Conservation (phyloP, 139 green algal genomes). For the Ostreobium quekettii region DNA sequence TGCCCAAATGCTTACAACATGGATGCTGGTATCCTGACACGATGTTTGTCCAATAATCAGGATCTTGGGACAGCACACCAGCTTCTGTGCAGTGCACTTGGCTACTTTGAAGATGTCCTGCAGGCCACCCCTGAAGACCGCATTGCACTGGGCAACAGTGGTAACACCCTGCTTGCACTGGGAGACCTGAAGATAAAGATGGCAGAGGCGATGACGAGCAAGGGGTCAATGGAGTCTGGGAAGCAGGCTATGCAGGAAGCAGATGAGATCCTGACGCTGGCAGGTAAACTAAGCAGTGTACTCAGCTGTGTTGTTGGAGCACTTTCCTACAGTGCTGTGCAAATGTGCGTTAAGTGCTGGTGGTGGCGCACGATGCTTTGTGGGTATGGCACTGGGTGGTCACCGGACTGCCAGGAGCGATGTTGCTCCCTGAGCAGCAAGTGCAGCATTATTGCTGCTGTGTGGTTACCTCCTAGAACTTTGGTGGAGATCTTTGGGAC, state of each 20-base stretch:
- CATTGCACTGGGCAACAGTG: conserved; percentile 10
- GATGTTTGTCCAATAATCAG: no score
- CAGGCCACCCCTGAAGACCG: neutral
- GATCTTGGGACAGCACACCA: conserved; percentile 7
- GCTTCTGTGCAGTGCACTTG: neutral
- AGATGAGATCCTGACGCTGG: conserved; percentile 2
- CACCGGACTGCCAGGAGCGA: neutral
- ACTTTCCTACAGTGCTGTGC: no score
- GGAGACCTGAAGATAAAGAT: conserved; percentile 16
- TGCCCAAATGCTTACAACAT: no score
- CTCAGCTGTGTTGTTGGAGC: no score
- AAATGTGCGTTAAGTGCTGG: no score
- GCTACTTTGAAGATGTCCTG: conserved; percentile 6
- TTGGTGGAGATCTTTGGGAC: neutral
- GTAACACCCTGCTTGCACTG: conserved; percentile 16
- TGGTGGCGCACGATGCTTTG: no score
- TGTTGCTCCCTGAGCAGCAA: neutral
- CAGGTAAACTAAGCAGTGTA: no score
- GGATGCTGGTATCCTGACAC: no score
- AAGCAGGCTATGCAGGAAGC: conserved; percentile 3
- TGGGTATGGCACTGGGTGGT: neutral
- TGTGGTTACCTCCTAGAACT: neutral
- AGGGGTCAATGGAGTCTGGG: neutral
- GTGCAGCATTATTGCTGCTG: neutral
- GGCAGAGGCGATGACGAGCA: neutral